Evolutionary conservation across 495 filamentous ascomycete species (phyloP).

Genomic region (Daldinia loculata): DNA sequence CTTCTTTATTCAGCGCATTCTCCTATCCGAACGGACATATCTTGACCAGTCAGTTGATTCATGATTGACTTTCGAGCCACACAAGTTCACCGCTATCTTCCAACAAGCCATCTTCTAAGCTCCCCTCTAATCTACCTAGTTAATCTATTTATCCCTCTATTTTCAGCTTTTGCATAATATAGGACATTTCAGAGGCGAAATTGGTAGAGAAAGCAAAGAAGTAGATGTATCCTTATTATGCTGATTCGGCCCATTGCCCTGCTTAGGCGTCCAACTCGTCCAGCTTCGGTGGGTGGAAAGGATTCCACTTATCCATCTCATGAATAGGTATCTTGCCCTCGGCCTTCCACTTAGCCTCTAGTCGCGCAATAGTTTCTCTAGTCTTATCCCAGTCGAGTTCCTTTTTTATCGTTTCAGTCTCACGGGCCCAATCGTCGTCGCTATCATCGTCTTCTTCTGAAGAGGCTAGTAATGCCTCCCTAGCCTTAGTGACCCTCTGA

Average conservation of each 20-base stretch:
- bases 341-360: conserved; percentile 24
- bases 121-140: not conserved
- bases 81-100: not conserved
- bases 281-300: conserved; percentile 10
- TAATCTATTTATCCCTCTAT: not conserved
- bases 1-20: too few relatives aligned
- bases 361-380: conserved; percentile 4
- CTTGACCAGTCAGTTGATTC: not conserved
- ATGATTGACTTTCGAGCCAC: not conserved
- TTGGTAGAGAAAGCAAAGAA: not conserved
- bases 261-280: conserved; percentile 1
- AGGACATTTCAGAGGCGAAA: not conserved
- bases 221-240: not conserved
- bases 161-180: not conserved
- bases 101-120: not conserved
- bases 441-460: conserved; percentile 11
- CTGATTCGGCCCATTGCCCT: not conserved
- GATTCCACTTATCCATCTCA: conserved; percentile 39
- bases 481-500: conserved; percentile 53
- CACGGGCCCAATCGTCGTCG: conserved; percentile 24
- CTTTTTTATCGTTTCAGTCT: conserved; percentile 30
- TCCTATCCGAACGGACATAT: not conserved
- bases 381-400: conserved; percentile 41
- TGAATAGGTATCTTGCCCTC: conserved; percentile 24
- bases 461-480: conserved; percentile 42